phyloP scores from a whole-genome alignment of 805 yeast species.

The Zygosaccharomyces siamensis region DNA sequence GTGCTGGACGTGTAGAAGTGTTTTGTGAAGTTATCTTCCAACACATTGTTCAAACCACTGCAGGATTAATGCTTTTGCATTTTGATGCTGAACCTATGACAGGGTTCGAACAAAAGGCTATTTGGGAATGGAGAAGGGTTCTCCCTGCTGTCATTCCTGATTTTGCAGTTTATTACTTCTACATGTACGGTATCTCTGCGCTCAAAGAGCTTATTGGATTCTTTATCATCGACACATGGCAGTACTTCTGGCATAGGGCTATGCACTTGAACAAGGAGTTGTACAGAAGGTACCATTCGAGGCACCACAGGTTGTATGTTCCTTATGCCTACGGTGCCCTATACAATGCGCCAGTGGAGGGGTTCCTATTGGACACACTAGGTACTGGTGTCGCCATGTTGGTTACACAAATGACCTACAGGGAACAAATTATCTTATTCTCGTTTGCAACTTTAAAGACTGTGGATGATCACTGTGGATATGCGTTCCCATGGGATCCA shows the following conservation, averaged over 20 bases:
- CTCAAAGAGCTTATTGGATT: constrained; percentile 60
- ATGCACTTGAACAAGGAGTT: constrained; percentile 81
- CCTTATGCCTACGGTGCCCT: constrained; percentile 97
- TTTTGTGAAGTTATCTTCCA: constrained; percentile 77
- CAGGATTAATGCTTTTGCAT: constrained; percentile 52
- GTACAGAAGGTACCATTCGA: constrained; percentile 81
- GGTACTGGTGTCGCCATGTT: constrained; percentile 86
- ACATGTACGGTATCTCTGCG: constrained; percentile 59
- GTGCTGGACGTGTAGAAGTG: constrained; percentile 65
- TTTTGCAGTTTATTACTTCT: constrained; percentile 44
- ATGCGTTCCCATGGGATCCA: constrained; percentile 84
- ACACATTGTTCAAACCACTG: constrained; percentile 74
- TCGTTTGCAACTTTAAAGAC: constrained; percentile 93
- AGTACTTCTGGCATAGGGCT: constrained; percentile 77
- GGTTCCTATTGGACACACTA: constrained; percentile 82
- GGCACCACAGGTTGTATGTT: constrained; percentile 90
- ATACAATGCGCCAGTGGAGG: constrained; percentile 91
- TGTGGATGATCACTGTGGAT: constrained; percentile 99
- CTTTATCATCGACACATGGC: constrained; percentile 88
- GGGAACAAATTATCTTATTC: constrained; percentile 70
- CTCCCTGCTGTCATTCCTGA: constrained; percentile 42
- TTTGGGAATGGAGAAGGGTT: constrained; percentile 42
- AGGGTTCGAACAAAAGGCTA: constrained; percentile 46
- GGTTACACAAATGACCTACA: constrained; percentile 57
- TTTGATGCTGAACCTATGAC: constrained; percentile 54